phyloP scores from a whole-genome alignment of 2,329 filamentous ascomycete genomes.

The Claviceps arundinis region DNA sequence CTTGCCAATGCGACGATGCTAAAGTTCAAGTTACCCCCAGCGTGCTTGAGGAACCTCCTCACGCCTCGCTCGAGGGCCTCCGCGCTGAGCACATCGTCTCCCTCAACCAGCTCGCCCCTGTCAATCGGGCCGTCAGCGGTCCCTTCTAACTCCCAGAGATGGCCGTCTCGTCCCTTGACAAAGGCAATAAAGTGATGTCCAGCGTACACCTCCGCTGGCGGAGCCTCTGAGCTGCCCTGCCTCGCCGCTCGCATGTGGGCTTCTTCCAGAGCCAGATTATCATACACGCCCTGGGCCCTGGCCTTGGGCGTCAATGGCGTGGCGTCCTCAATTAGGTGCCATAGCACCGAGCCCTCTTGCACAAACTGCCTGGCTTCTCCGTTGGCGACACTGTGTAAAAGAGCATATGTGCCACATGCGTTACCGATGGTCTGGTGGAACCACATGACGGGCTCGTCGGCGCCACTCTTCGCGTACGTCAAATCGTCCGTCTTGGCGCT shows the following conservation, averaged over 20 bases:
- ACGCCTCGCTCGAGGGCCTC: conserved; percentile 51
- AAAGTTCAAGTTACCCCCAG: conserved; percentile 24
- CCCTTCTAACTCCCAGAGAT: conserved; percentile 72
- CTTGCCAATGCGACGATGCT: conserved; percentile 24
- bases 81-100: conserved; percentile 52
- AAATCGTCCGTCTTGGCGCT: conserved; percentile 10
- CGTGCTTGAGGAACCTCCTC: conserved; percentile 26
- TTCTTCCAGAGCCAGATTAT: conserved; percentile 54
- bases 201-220: conserved; percentile 43
- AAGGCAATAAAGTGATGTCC: conserved; percentile 76
- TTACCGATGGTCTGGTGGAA: conserved; percentile 77
- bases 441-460: conserved; percentile 58
- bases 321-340: conserved; percentile 48
- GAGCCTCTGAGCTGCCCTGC: conserved; percentile 53
- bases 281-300: conserved; percentile 58
- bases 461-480: conserved; percentile 20
- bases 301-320: conserved; percentile 43
- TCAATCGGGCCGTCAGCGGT: conserved; percentile 59
- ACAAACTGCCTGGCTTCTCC: conserved; percentile 47
- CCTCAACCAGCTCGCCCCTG: conserved; percentile 39
- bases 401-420: conserved; percentile 66
- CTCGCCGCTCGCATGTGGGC: conserved; percentile 59
- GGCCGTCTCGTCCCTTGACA: conserved; percentile 50
- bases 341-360: conserved; percentile 35
- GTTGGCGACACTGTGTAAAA: conserved; percentile 63